Evolutionary conservation across 306 rosid genomes (phyloP), one percentile per base, ranked within the genome.

Genomic region (Comarum palustre): DNA sequence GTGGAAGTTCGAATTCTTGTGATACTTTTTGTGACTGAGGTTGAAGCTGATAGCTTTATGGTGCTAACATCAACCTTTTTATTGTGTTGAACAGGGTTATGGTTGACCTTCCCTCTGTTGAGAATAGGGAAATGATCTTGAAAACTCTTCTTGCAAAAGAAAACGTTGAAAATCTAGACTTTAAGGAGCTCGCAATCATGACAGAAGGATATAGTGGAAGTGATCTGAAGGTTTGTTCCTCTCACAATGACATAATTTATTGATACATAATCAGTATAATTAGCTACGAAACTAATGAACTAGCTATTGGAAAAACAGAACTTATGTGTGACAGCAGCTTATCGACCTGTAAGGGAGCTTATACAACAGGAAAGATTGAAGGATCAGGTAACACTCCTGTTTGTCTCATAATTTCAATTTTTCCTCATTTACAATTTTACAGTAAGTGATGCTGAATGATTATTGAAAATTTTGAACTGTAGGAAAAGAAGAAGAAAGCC

Each of bases 121-220:
- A 87, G 77, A 89, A 73, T 75, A 72, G 97, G 80, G 97, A 91
- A 81, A 81, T 32, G 83, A 91, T 91, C 74, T 73, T 91, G 84
- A 91, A 70, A 79, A 91, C 95, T 77, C 88, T 91, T 29, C 79
- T 91, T 29, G 63, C 90, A 54, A 86, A 89, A 81, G 97, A 89
- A 80, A 86, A 81, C 27, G 83, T 80, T 15, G 88, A 89, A 70
- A 79, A 80, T 80, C 66, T 91, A 4, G 92, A 89, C 84, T 91
- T 82, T 50, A 89, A 89, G 77, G 97, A 87, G 77, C 96, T 91
- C 24, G 92, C 96, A 65, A 20, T 70, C 62, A 87, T 89, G 85
- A 91, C 96, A 17, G 92, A 89, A 79, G 99, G 99, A 66, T 94
- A 74, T 46, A 94, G 88, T 80, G 97, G 97, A 76, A 94, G 97